Evolutionary conservation across 805 yeast species (phyloP), one percentile per base, ranked within the genome.

Genomic region (Candida chilensis): DNA sequence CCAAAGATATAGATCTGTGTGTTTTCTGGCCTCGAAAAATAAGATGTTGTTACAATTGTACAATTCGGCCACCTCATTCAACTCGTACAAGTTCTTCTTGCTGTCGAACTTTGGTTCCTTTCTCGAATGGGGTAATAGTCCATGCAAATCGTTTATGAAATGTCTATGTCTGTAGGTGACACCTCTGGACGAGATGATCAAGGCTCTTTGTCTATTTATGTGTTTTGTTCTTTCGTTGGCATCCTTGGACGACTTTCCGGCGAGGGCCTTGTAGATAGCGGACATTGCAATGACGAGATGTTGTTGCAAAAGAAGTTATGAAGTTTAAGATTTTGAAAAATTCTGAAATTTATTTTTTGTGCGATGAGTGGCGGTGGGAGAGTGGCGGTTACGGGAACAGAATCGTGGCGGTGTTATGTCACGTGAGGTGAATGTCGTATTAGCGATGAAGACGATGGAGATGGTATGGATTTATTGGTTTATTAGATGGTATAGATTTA

Each of bases 31-130:
- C 59, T 92, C 98, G 53, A 92, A 92, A 54, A 82, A 92, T 52
- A 87, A 64, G 42, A 92, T 74, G 52, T 92, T 92, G 61, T 92
- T 92, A 70, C 98, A 92, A 67, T 92, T 92, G 72, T 90, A 87
- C 39, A 92, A 66, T 50, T 92, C 98, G 3, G 97, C 97, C 37
- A 88, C 82, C 62, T 92, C 98, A 50, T 92, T 92, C 36, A 92
- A 69, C 54, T 87, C 90, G 52, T 74, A 72, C 39, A 90, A 68
- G 54, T 85, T 84, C 52, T 88, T 84, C 60, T 92, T 92, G 35
- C 88, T 79, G 57, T 92, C 98, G 47, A 90, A 70, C 54, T 92
- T 92, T 37, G 96, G 94, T 60, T 92, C 98, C 51, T 88, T 90
- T 54, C 96, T 78, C 25, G 95, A 80, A 52, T 92, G 98, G 33